phyloP scores from a whole-genome alignment of 352 stramenopile species.

The Lagenidium sp. region DNA sequence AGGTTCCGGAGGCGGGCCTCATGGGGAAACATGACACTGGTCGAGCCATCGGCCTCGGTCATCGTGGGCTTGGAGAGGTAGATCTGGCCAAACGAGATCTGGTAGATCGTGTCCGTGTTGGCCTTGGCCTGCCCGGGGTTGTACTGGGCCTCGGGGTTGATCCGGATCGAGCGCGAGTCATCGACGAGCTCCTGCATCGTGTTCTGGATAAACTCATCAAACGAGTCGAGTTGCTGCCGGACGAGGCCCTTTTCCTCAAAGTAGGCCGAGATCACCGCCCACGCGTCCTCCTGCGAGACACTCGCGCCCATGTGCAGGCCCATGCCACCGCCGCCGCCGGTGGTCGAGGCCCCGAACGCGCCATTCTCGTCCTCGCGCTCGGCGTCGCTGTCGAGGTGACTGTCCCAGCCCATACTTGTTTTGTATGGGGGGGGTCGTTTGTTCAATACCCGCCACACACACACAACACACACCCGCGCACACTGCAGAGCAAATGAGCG shows the following conservation, averaged over 20 bases:
- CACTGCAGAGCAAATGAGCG: constrained; percentile 22
- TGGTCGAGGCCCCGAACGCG: constrained; percentile 2
- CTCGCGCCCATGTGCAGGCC: constrained; percentile 52
- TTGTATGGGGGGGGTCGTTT: not conserved
- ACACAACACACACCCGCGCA: not conserved
- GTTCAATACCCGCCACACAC: not conserved
- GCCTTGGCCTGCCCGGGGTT: constrained; percentile 90
- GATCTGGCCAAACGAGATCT: constrained; percentile 98
- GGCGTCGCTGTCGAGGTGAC: constrained; percentile 47
- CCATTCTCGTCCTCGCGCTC: constrained; percentile 25
- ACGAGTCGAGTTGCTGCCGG: constrained; percentile 99
- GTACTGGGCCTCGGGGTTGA: constrained; percentile 96
- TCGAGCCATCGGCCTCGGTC: constrained; percentile 95
- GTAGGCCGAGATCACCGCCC: constrained; percentile 98
- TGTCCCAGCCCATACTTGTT: constrained; percentile 58
- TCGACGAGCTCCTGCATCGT: constrained; percentile 99
- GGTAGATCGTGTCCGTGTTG: constrained; percentile 89
- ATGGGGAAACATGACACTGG: constrained; percentile 98
- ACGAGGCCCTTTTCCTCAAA: constrained; percentile 99
- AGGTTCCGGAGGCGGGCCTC: constrained; percentile 98
- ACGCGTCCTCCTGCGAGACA: constrained; percentile 98
- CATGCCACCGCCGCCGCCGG: too few species aligned
- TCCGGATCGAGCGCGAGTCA: constrained; percentile 94
- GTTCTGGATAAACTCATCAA: constrained; percentile 99
- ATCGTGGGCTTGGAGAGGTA: constrained; percentile 97